Evolutionary conservation across 345 rosid genomes (phyloP).

Genomic region (Salix viminalis): DNA sequence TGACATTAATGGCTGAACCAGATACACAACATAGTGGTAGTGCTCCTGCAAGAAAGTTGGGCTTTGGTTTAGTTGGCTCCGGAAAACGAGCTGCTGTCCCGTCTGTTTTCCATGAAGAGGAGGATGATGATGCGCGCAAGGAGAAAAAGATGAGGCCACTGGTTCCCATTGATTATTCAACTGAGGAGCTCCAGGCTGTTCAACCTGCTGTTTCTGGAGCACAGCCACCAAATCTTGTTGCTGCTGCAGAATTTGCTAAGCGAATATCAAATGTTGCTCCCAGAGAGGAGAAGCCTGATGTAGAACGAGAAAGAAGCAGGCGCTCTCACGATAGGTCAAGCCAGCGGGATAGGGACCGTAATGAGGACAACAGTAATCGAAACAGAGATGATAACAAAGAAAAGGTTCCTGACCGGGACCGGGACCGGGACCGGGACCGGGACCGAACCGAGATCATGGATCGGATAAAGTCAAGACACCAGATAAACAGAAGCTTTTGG

Average conservation of each 20-base stretch:
- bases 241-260: constrained; percentile 95
- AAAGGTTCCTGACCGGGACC: constrained; percentile 42
- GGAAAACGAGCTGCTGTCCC: constrained; percentile 88
- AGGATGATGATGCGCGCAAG: constrained; percentile 82
- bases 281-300: constrained; percentile 67
- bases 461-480: constrained; percentile 54
- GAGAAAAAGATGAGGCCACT: constrained; percentile 90
- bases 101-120: constrained; percentile 91
- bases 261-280: constrained; percentile 62
- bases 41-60: constrained; percentile 72
- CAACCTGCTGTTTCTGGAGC: constrained; percentile 54
- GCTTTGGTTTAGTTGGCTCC: constrained; percentile 93
- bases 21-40: constrained; percentile 45
- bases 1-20: constrained; percentile 36
- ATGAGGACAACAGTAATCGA: constrained; percentile 41
- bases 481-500: constrained; percentile 79
- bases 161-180: constrained; percentile 94
- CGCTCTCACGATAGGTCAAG: constrained; percentile 65
- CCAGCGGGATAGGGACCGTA: constrained; percentile 65
- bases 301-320: constrained; percentile 70
- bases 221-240: constrained; percentile 72
- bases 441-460: constrained; percentile 53
- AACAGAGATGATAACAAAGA: constrained; percentile 50
- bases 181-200: constrained; percentile 82
- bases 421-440: constrained; percentile 48